Evolutionary conservation across 2,329 filamentous ascomycete genomes (phyloP).

Genomic region (Fusarium longipes): DNA sequence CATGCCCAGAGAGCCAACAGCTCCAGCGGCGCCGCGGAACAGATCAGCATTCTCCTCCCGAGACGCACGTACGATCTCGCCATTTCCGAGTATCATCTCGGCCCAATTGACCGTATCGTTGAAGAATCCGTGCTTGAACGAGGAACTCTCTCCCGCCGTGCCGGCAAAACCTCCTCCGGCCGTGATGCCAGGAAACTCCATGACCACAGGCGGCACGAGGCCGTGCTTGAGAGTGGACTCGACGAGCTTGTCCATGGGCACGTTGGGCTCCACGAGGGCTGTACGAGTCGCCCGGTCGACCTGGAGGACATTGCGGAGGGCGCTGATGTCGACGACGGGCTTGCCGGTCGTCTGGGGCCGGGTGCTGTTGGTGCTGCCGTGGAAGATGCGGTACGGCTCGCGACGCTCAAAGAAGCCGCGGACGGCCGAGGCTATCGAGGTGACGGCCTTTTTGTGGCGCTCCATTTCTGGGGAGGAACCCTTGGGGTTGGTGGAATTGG

Average conservation of each 20-base stretch:
- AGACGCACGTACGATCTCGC: conserved; percentile 66
- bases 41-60: conserved; percentile 66
- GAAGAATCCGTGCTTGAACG: conserved; percentile 74
- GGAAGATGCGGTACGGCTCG: conserved; percentile 76
- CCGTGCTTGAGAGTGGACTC: conserved; percentile 65
- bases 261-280: conserved; percentile 75
- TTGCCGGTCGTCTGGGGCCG: conserved; percentile 63
- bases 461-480: conserved; percentile 50
- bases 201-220: conserved; percentile 73
- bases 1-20: conserved; percentile 73
- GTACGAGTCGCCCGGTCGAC: conserved; percentile 65
- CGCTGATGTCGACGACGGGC: conserved; percentile 74
- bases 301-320: conserved; percentile 70
- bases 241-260: conserved; percentile 73
- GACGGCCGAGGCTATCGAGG: conserved; percentile 57
- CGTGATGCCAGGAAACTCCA: conserved; percentile 78
- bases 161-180: conserved; percentile 74
- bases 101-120: conserved; percentile 70
- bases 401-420: conserved; percentile 56
- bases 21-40: conserved; percentile 73
- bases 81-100: conserved; percentile 73
- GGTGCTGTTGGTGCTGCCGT: conserved; percentile 82
- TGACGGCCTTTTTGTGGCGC: conserved; percentile 58
- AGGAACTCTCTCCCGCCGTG: conserved; percentile 75
- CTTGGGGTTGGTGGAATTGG: not conserved